Evolutionary conservation across 305 asterid genomes (phyloP).

Genomic region (Solanum hybrid): DNA sequence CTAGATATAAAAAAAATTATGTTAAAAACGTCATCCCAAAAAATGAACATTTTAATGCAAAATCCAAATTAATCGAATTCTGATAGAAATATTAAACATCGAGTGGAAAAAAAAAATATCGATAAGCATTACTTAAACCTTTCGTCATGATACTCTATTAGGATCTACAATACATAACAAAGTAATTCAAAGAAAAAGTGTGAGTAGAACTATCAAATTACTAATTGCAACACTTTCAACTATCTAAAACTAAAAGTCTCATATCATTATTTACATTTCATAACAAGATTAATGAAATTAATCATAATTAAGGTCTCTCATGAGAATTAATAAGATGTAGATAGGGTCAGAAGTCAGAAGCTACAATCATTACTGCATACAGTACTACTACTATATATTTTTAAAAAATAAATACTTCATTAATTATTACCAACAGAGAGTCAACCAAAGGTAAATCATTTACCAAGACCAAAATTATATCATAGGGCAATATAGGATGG

Average conservation of each 20-base stretch:
- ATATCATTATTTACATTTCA: background rate
- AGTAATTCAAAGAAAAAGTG: background rate
- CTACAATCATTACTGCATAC: background rate
- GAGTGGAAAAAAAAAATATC: background rate
- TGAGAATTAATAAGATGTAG: background rate
- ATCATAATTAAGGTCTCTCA: background rate
- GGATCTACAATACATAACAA: background rate
- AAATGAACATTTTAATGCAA: background rate
- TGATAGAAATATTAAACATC: background rate
- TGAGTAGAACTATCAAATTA: background rate
- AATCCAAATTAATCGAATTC: background rate
- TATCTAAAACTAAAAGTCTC: background rate
- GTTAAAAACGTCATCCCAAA: background rate
- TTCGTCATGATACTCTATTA: background rate
- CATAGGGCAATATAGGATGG: constrained; percentile 15
- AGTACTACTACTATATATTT: background rate
- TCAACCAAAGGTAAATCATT: background rate
- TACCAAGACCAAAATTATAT: background rate
- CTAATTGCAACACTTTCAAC: background rate
- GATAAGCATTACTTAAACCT: background rate
- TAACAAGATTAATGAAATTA: background rate
- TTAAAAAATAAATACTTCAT: background rate
- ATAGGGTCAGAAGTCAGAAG: background rate
- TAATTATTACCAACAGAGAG: background rate
- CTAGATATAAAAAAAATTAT: too few relatives aligned